Evolutionary conservation across 1,284 basidiomycete species (phyloP).

Genomic region (Leccinum fallax): DNA sequence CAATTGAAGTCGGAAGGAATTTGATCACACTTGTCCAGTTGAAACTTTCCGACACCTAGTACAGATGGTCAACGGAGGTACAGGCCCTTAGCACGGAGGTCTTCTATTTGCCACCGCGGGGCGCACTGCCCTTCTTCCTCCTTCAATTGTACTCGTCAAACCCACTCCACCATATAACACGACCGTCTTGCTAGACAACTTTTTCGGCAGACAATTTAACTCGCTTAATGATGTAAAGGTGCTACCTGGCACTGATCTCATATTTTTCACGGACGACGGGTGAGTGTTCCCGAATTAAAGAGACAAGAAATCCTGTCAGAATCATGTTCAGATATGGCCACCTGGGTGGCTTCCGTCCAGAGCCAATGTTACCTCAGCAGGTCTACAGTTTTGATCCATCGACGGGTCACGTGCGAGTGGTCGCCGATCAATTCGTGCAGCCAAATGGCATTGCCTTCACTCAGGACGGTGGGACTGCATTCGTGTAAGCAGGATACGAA

Average conservation of each 20-base stretch:
- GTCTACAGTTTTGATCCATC: slow-evolving; percentile 73
- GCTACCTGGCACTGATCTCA: slow-evolving; percentile 61
- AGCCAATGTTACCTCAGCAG: slow-evolving; percentile 66
- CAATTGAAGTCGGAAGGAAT: background rate
- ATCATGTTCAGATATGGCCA: slow-evolving; percentile 55
- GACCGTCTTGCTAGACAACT: slow-evolving; percentile 69
- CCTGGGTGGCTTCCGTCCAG: slow-evolving; percentile 63
- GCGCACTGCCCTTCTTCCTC: slow-evolving; percentile 56
- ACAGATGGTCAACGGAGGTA: slow-evolving; percentile 77
- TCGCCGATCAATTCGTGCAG: slow-evolving; percentile 67
- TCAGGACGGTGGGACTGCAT: slow-evolving; percentile 64
- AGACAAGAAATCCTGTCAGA: slow-evolving; percentile 1
- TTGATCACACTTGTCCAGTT: slow-evolving; percentile 38
- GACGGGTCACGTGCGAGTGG: slow-evolving; percentile 63
- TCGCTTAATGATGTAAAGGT: slow-evolving; percentile 80
- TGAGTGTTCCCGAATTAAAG: slow-evolving; percentile 35
- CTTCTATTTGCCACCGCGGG: slow-evolving; percentile 71
- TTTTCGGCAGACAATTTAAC: slow-evolving; percentile 79
- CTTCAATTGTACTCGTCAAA: slow-evolving; percentile 66
- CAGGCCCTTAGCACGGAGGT: slow-evolving; percentile 63
- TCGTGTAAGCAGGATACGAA: slow-evolving; percentile 51
- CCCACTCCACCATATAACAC: slow-evolving; percentile 61
- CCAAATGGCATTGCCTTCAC: slow-evolving; percentile 73
- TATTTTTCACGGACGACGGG: slow-evolving; percentile 72
- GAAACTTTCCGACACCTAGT: slow-evolving; percentile 45